A percentile compares a stretch with the other conserved stretches of the same genome.
Evolutionary conservation across 163 green algal species (phyloP).

Genomic region (Scenedesmus sp.): DNA sequence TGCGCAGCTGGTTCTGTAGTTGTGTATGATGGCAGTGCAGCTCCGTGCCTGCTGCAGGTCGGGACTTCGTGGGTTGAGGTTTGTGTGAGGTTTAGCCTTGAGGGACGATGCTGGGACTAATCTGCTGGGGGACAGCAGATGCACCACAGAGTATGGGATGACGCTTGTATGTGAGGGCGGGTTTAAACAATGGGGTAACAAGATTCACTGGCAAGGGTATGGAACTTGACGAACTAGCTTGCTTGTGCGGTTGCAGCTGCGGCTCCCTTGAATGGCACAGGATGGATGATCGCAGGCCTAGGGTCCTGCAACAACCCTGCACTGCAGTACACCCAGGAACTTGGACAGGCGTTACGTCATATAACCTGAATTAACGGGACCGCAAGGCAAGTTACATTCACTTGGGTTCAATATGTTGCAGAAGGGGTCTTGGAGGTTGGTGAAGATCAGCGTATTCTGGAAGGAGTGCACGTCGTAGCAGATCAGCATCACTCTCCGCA

Average conservation of each 20-base stretch:
- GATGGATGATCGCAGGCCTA: background rate
- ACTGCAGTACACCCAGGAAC: background rate
- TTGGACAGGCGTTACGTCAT: background rate
- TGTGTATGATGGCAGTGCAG: background rate
- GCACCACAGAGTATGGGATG: background rate
- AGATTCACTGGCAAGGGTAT: background rate
- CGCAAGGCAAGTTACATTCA: background rate
- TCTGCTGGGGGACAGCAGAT: constrained; percentile 2
- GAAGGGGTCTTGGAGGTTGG: background rate
- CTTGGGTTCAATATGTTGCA: background rate
- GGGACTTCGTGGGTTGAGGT: background rate
- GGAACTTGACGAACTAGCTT: background rate
- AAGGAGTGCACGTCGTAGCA: constrained; percentile 8
- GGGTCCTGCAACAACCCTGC: background rate
- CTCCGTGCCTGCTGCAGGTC: background rate
- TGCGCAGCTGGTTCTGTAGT: background rate
- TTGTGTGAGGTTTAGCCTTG: background rate
- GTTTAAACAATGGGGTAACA: background rate
- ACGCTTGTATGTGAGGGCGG: background rate
- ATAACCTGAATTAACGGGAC: background rate
- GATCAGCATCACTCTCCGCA: background rate
- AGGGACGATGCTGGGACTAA: background rate
- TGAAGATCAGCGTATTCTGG: background rate
- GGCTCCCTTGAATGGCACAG: background rate
- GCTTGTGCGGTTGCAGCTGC: background rate